phyloP scores from a whole-genome alignment of 495 filamentous ascomycete species.

The Talaromyces wortmannii region DNA sequence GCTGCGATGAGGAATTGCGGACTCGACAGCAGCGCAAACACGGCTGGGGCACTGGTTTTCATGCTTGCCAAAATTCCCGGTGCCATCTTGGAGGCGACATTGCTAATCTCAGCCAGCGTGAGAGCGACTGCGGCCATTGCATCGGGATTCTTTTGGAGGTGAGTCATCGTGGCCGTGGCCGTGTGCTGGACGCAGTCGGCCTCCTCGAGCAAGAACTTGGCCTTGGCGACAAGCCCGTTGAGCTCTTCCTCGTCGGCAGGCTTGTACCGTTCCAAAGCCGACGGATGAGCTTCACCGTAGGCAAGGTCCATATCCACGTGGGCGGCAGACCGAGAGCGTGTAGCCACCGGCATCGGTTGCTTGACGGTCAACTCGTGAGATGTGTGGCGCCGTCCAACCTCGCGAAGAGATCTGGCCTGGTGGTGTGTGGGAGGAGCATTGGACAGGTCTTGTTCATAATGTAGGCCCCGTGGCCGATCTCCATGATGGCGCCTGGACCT shows the following conservation, averaged over 20 bases:
- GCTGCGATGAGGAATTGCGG: slow-evolving; percentile 93
- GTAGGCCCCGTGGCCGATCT: not conserved
- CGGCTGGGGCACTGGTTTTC: slow-evolving; percentile 71
- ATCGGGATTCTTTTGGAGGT: slow-evolving; percentile 84
- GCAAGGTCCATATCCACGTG: slow-evolving; percentile 83
- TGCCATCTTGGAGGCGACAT: slow-evolving; percentile 73
- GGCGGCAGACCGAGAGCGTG: slow-evolving; percentile 41
- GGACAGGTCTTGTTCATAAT: slow-evolving; percentile 24
- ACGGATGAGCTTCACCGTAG: slow-evolving; percentile 56
- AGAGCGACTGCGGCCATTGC: slow-evolving; percentile 92
- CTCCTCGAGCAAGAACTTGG: slow-evolving; percentile 71
- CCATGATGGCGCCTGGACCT: slow-evolving; percentile 2
- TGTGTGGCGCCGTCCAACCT: slow-evolving; percentile 40
- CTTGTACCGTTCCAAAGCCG: slow-evolving; percentile 25
- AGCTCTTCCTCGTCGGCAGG: slow-evolving; percentile 50
- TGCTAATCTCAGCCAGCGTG: slow-evolving; percentile 85
- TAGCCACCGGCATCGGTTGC: slow-evolving; percentile 14
- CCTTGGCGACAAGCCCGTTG: slow-evolving; percentile 54
- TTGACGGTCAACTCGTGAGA: slow-evolving; percentile 27
- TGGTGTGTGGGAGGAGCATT: not conserved
- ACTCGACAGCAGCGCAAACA: slow-evolving; percentile 79
- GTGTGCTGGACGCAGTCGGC: slow-evolving; percentile 82
- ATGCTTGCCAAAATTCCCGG: slow-evolving; percentile 68
- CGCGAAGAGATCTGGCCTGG: slow-evolving; percentile 1
- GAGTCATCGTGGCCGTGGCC: slow-evolving; percentile 75